Percentiles rank a stretch among this genome's conserved stretches.
phyloP scores from a whole-genome alignment of 345 rosid genomes.

The Carallia pectinifolia region DNA sequence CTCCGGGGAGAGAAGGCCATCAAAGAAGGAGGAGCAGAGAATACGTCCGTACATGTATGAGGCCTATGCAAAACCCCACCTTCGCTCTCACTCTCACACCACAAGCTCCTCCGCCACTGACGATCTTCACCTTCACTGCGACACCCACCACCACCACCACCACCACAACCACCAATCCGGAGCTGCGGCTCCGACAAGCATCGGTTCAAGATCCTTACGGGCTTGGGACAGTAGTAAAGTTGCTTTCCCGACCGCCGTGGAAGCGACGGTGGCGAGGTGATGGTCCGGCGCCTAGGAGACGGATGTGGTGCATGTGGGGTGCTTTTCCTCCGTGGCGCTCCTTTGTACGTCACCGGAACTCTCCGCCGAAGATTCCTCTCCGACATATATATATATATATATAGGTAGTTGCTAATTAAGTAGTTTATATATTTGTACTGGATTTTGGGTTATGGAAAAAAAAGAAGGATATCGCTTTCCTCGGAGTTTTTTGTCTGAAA shows the following conservation, averaged over 20 bases:
- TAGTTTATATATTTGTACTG: too few species aligned
- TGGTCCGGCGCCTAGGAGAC: conserved; percentile 10
- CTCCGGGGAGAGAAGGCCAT: conserved; percentile 26
- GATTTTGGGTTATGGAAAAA: too few species aligned
- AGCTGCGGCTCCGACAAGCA: conserved; percentile 65
- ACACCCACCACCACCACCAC: background rate
- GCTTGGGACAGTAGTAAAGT: conserved; percentile 15
- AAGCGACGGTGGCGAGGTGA: background rate
- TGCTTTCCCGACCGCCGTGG: conserved; percentile 30
- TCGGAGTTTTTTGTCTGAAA: background rate
- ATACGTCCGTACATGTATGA: conserved; percentile 34
- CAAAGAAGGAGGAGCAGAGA: conserved; percentile 49
- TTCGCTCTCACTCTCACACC: conserved; percentile 6
- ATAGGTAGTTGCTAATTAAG: too few species aligned
- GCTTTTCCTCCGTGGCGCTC: conserved; percentile 26
- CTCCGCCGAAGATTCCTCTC: conserved; percentile 34
- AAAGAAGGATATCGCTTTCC: background rate
- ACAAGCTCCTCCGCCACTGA: conserved; percentile 3
- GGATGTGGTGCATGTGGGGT: conserved; percentile 29
- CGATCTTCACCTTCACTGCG: conserved; percentile 11
- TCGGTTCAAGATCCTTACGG: conserved; percentile 40
- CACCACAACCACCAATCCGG: conserved; percentile 5
- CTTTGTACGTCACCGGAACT: conserved; percentile 2
- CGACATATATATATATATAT: conserved; percentile 41
- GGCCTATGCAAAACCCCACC: conserved; percentile 13